Base-by-base conservation (phyloP, 2,329 filamentous ascomycete species). In the Parastagonospora nodorum region DNA sequence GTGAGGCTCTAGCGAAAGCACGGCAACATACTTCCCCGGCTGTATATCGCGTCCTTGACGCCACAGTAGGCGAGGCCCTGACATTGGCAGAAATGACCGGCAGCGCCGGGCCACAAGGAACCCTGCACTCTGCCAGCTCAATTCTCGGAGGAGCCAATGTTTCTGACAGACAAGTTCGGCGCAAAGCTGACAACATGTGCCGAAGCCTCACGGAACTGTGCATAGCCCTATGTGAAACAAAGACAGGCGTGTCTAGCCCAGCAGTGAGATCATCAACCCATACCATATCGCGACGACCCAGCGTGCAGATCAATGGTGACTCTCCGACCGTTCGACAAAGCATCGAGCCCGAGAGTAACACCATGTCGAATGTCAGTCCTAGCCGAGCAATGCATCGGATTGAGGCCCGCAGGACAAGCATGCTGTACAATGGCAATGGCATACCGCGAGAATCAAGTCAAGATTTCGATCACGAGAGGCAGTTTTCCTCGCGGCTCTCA, bases 131-230 rank as follows among this genome's bases (percentile, higher is more conserved):
- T 0, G 86, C 87, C 51, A 85, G 83, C 37, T 83, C 84, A 10
- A 87, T 86, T 63, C 78, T 82, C 43, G 82, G 87, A 50, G 84
- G 87, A 28, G 74, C 77, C 19, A 73, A 76, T 10, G 79, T 78
- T 1, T 87, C 89, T 1, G 93, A 99, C 69, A 85, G 94, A 43
- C 90, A 96, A 69, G 80, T 96, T 12, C 86, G 92, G 42, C 86
- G 93, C 55, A 97, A 96, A 74, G 90, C 91, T 27, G 93, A 99
- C 69, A 92, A 89, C 67, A 86, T 99, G 69, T 97, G 94, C 71
- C 88, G 93, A 46, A 94, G 89, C 66, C 77, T 99, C 58, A 97
- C 93, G 0, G 94, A 99, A 73, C 80, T 99, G 6, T 96, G 91
- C 68, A 83, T 99, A 48, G 89, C 92, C 1, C 78, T 99, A 11